A percentile compares a stretch with the other conserved stretches of the same genome.
phyloP scores from a whole-genome alignment of 768 basidiomycete genomes.

The Baorangia bicolor region DNA sequence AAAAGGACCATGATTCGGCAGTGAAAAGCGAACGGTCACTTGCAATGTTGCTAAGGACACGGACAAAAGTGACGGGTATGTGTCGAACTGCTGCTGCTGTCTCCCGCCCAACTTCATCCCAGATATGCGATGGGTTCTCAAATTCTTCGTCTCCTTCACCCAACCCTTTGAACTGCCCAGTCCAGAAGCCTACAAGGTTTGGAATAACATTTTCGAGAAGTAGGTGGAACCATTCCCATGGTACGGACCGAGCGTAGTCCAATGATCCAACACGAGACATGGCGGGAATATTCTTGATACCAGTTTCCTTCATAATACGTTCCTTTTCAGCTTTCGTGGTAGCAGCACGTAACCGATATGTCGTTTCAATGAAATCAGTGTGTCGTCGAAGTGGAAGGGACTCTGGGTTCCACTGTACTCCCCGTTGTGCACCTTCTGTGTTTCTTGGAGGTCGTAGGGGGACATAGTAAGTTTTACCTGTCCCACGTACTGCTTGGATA shows the following conservation, averaged over 20 bases:
- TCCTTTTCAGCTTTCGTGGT: slow-evolving; percentile 16
- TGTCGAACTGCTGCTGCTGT: slow-evolving; percentile 20
- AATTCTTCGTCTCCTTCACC: slow-evolving; percentile 32
- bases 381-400: slow-evolving; percentile 39
- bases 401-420: slow-evolving; percentile 5
- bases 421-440: too few species aligned
- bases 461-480: neutral
- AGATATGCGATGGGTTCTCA: slow-evolving; percentile 23
- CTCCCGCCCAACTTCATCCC: slow-evolving; percentile 39
- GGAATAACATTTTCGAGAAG: too few species aligned
- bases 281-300: slow-evolving; percentile 34
- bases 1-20: slow-evolving; percentile 23
- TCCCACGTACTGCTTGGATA: slow-evolving; percentile 26
- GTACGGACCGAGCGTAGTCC: too few species aligned
- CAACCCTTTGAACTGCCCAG: slow-evolving; percentile 33
- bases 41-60: slow-evolving; percentile 34
- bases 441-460: too few species aligned
- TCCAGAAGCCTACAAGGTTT: too few species aligned
- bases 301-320: slow-evolving; percentile 25
- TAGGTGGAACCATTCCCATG: too few species aligned
- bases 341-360: too few species aligned
- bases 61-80: slow-evolving; percentile 33
- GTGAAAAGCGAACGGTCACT: too few species aligned
- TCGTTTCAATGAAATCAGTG: slow-evolving; percentile 28
- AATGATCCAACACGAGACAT: neutral